phyloP scores from a whole-genome alignment of 352 stramenopile genomes.

The Phytophthora citricola region DNA sequence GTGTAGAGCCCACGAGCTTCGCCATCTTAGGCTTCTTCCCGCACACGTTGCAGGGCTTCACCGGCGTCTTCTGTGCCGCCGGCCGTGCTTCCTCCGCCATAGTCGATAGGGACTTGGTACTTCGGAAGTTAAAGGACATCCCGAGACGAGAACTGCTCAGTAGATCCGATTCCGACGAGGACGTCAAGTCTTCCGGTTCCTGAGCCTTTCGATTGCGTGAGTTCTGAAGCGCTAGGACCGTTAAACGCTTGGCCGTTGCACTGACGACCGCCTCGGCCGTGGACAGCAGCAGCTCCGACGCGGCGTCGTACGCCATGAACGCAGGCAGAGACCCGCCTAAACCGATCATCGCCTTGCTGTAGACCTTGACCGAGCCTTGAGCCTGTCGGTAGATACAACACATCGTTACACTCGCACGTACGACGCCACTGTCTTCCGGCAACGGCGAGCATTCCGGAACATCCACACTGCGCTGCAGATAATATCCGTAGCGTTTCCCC shows the following conservation, averaged over 20 bases:
- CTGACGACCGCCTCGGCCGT: slow-evolving; percentile 45
- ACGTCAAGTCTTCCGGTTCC: slow-evolving; percentile 26
- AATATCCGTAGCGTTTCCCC: slow-evolving; percentile 55
- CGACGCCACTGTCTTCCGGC: slow-evolving; percentile 48
- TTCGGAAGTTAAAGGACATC: slow-evolving; percentile 29
- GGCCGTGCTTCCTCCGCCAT: slow-evolving; percentile 2
- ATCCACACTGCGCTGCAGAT: slow-evolving; percentile 65
- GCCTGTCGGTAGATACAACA: slow-evolving; percentile 75
- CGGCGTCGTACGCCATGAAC: slow-evolving; percentile 56
- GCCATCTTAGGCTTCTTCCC: slow-evolving; percentile 41
- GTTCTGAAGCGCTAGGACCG: slow-evolving; percentile 19
- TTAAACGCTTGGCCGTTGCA: slow-evolving; percentile 58
- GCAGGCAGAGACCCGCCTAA: slow-evolving; percentile 52
- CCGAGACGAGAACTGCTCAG: slow-evolving; percentile 25
- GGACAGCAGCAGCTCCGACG: slow-evolving; percentile 50
- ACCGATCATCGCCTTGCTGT: slow-evolving; percentile 65
- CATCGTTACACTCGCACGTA: slow-evolving; percentile 57
- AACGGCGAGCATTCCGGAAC: slow-evolving; percentile 54
- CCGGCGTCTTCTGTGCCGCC: slow-evolving; percentile 18
- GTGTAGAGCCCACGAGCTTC: slow-evolving; percentile 34
- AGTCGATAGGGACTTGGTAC: slow-evolving; percentile 25
- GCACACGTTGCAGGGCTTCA: slow-evolving; percentile 36
- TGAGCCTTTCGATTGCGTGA: slow-evolving; percentile 7
- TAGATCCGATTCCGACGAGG: slow-evolving; percentile 28
- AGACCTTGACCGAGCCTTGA: slow-evolving; percentile 51